Evolutionary conservation across 2,329 filamentous ascomycete species (phyloP).

Genomic region (Verticillium zaregamsianum): DNA sequence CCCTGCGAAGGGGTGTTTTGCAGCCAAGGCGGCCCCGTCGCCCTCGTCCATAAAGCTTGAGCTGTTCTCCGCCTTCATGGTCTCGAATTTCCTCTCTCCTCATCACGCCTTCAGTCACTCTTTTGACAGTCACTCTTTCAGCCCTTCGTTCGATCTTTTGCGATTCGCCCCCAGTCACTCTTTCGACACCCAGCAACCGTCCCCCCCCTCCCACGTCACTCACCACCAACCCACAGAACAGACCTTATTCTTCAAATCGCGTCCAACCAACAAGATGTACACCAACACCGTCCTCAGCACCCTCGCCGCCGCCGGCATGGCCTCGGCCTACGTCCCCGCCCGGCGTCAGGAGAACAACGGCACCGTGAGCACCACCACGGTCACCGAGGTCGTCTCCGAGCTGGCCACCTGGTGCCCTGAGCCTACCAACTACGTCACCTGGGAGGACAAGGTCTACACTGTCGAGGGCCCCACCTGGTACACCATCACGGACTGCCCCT

Average conservation of each 20-base stretch:
- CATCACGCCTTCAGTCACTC: conserved; percentile 5
- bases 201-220: neutral
- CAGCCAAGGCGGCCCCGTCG: neutral
- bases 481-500: conserved; percentile 52
- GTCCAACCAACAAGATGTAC: conserved; percentile 22
- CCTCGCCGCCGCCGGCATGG: conserved; percentile 18
- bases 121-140: conserved; percentile 7
- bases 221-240: conserved; percentile 11
- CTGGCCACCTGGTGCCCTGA: conserved; percentile 38
- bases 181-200: conserved; percentile 2
- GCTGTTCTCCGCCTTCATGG: conserved; percentile 1
- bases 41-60: neutral
- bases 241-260: conserved; percentile 5
- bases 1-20: neutral
- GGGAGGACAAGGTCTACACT: conserved; percentile 47
- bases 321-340: conserved; percentile 5
- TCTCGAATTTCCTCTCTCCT: conserved; percentile 5
- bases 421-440: conserved; percentile 44
- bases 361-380: conserved; percentile 23
- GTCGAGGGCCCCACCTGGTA: conserved; percentile 50
- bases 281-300: conserved; percentile 19
- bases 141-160: neutral
- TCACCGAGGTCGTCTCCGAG: conserved; percentile 29
- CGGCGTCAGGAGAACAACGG: conserved; percentile 13
- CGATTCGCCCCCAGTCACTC: neutral